Evolutionary conservation across 768 basidiomycete genomes (phyloP), one percentile per base, ranked within the genome.

Genomic region (Suillus alpinus): DNA sequence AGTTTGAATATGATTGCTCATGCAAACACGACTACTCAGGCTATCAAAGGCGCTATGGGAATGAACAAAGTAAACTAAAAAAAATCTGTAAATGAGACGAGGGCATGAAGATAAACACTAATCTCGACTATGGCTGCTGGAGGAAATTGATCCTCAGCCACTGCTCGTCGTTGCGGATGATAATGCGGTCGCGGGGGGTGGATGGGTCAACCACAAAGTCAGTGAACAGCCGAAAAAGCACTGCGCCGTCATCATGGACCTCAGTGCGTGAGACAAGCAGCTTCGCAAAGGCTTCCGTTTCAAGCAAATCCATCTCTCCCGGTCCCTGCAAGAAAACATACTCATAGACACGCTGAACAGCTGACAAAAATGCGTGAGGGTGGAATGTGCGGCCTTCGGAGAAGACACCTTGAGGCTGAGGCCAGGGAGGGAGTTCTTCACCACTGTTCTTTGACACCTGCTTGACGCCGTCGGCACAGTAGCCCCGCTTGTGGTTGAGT

Each of bases 391-490:
- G 7, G 4, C 59, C 39, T 8, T 36, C 44, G 0, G 46, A 61
- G 40, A 62, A 63, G 6, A 63, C 1, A 0, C 60, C 62, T 2
- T 46, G 46, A 5, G 40, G 62, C 56, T 63, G 60, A 18, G 52
- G 62, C 61, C 61, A 62, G 26, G n/a, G 9, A 18, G 58, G 61
- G 9, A 44, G 47, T 1, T n/a, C 50, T 20, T 59, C 37, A 6
- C 46, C 3, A 4, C 13, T n/a, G n/a, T n/a, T 26, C 46, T 26
- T 46, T 3, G 23, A 46, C 6, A 46, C 23, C 46, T 46, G 46
- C 29, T 23, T 50, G 47, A 61, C 40, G 29, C 49, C 40, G 1
- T 61, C 56, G 1, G 56, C 20, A 3, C 60, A 61, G 20, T 41
- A n/a, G 2, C 47, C 47, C n/a, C 20, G n/a, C 13, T 50, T 61